A percentile compares a stretch with the other conserved stretches of the same genome.
phyloP scores from a whole-genome alignment of 345 rosid species.

The Murraya koenigii region DNA sequence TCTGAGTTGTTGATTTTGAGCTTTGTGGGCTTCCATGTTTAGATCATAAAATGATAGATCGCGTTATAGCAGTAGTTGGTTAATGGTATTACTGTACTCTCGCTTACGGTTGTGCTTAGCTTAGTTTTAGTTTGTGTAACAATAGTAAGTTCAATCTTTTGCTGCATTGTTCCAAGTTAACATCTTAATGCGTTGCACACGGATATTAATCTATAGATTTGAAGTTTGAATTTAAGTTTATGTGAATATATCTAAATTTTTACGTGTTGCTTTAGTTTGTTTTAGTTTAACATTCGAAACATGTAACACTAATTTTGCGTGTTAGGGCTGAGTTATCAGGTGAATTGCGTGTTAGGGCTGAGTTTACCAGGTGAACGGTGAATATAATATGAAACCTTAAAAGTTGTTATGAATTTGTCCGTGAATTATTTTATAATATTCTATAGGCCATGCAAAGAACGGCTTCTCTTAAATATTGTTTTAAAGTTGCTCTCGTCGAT shows the following conservation, averaged over 20 bases:
- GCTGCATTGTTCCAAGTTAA: background rate
- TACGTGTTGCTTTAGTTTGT: background rate
- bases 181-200: background rate
- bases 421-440: background rate
- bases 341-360: too few relatives aligned
- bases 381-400: background rate
- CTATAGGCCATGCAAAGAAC: background rate
- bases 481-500: too few relatives aligned
- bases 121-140: background rate
- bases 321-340: too few relatives aligned
- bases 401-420: background rate
- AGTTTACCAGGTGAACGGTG: too few relatives aligned
- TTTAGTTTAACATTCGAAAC: too few relatives aligned
- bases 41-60: background rate
- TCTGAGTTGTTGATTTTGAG: background rate
- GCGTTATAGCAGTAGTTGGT: background rate
- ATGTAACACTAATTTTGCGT: too few relatives aligned
- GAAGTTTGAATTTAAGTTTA: background rate
- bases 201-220: background rate
- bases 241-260: background rate
- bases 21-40: background rate
- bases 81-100: background rate
- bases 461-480: background rate
- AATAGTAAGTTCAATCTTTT: too few relatives aligned
- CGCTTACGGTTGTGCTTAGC: background rate